phyloP scores from a whole-genome alignment of 2,329 filamentous ascomycete genomes.

The Sclerotinia subarctica region DNA sequence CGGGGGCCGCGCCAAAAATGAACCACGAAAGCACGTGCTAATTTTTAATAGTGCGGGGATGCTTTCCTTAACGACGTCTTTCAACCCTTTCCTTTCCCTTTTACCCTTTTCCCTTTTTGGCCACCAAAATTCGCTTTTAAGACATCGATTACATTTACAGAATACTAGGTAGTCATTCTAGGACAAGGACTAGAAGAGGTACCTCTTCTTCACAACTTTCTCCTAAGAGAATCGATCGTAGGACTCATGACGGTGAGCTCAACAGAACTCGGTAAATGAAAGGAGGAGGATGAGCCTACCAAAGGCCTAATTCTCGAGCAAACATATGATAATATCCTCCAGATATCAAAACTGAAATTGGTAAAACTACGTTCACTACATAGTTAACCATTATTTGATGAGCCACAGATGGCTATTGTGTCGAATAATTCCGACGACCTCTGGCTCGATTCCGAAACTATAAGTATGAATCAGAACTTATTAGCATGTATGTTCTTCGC shows the following conservation, averaged over 20 bases:
- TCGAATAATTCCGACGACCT: background rate
- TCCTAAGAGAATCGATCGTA: background rate
- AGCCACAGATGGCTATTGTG: background rate
- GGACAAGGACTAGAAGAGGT: background rate
- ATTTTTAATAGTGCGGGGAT: background rate
- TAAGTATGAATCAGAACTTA: background rate
- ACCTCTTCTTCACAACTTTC: background rate
- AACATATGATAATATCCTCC: background rate
- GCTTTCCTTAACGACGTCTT: background rate
- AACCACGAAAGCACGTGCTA: constrained; percentile 3
- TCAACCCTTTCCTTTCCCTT: no score
- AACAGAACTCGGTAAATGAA: background rate
- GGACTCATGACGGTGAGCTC: background rate
- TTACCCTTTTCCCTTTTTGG: no score
- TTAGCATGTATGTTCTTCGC: background rate
- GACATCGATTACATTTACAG: background rate
- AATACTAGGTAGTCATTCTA: no score
- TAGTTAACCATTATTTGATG: no score
- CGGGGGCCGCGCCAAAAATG: background rate
- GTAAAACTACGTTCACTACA: no score
- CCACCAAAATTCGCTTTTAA: background rate
- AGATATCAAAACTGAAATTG: background rate
- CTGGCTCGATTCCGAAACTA: background rate
- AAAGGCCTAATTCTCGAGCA: background rate
- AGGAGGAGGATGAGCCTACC: background rate